Conservation (phyloP, 352 stramenopile species). For the Phytophthora europaea region DNA sequence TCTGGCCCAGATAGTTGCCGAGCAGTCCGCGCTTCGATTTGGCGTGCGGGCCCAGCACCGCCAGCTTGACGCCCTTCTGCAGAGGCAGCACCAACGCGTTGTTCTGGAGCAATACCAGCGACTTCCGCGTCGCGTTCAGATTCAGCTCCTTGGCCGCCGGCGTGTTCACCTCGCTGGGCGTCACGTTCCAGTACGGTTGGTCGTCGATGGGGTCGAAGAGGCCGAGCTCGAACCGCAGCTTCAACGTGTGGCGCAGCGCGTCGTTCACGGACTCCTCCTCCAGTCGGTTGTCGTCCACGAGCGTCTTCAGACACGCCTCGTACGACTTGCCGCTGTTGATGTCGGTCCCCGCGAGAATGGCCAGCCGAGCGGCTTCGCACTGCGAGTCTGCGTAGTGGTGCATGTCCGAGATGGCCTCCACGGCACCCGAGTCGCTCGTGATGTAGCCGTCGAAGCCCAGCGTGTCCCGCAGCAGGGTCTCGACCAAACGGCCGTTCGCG, state of each 20-base stretch:
- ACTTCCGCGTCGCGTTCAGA: slow-evolving; percentile 75
- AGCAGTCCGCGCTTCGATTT: slow-evolving; percentile 64
- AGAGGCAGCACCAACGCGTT: slow-evolving; percentile 69
- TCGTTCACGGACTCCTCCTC: slow-evolving; percentile 61
- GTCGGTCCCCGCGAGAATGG: slow-evolving; percentile 79
- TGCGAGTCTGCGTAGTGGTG: slow-evolving; percentile 79
- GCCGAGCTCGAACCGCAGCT: slow-evolving; percentile 91
- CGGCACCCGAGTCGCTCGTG: slow-evolving; percentile 93
- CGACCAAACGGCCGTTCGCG: slow-evolving; percentile 84
- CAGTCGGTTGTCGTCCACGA: slow-evolving; percentile 56
- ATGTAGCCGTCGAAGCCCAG: slow-evolving; percentile 96
- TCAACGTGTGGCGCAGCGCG: slow-evolving; percentile 70
- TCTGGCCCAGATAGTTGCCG: slow-evolving; percentile 90
- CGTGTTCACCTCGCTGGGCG: slow-evolving; percentile 75
- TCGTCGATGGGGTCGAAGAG: slow-evolving; percentile 90
- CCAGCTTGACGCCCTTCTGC: slow-evolving; percentile 46
- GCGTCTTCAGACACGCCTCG: slow-evolving; percentile 66
- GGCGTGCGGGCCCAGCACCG: slow-evolving; percentile 88
- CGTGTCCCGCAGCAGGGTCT: slow-evolving; percentile 70
- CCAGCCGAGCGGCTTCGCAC: slow-evolving; percentile 60
- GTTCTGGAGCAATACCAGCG: slow-evolving; percentile 95
- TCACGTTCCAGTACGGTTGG: slow-evolving; percentile 78
- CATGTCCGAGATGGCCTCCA: slow-evolving; percentile 78
- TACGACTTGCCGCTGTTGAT: slow-evolving; percentile 89
- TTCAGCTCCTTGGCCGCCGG: slow-evolving; percentile 60